Base-by-base conservation (phyloP, 441 rosid genomes). In the Syzygium syzygioides region DNA sequence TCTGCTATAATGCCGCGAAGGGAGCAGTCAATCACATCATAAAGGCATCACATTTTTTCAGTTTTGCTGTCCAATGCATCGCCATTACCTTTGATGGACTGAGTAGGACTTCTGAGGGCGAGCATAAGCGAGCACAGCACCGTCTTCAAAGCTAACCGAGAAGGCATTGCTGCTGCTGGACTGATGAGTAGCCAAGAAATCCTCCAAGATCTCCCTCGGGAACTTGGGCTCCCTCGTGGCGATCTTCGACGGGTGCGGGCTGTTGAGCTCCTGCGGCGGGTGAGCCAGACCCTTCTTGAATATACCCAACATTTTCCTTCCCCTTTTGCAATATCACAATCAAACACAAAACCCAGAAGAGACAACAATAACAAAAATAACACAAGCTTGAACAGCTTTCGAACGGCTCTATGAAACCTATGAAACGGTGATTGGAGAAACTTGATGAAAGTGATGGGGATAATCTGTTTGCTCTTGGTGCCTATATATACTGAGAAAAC, bases 241-340 rank as follows among this genome's bases (percentile, higher is more conserved):
- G 10, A 37, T 8, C 28, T 12, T 45, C 55, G 8, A 2, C 28
- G 68, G 45, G 85, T 28, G 37, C 4, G 90, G 87, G 87, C 55
- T 80, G 85, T 86, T 56, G 32, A 93, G 91, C 90, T 93, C 94
- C 88, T 88, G 87, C 0, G 94, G 93, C 57, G 93, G 93, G 34
- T 92, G 87, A 45, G 92, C 94, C 30, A 90, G 32, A 26, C 89
- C 90, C 86, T 92, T 89, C 84, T 93, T 93, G 41, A 93, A 93
- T 88, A 93, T 91, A 1, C 92, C 92, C 90, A 93, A 86, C 94
- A 93, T 93, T 45, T 91, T 89, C 71, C 83, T 86, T 88, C 52
- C n/a, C 83, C 23, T 55, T 4, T 71, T 23, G 50, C 80, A 76
- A 41, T 23, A 41, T 45, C 83, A 76, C 50, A 4, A 23, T 23